Conservation (phyloP, 2,329 filamentous ascomycete genomes). For the Dactylellina drechsleri region DNA sequence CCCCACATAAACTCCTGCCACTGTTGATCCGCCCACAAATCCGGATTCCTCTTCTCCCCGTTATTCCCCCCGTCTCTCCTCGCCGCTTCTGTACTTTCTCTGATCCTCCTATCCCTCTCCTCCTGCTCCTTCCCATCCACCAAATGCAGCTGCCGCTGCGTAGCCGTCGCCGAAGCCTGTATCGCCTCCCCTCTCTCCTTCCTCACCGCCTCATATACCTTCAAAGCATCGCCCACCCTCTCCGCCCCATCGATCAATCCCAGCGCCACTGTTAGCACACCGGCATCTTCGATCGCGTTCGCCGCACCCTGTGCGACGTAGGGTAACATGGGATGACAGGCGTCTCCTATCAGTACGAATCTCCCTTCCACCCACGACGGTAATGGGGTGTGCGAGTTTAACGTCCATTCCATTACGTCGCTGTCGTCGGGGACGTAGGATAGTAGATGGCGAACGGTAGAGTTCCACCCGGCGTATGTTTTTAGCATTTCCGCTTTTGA, state of each 20-base stretch:
- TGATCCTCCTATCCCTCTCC: constrained; percentile 69
- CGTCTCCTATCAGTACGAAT: constrained; percentile 71
- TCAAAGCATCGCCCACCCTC: constrained; percentile 59
- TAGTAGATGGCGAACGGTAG: constrained; percentile 54
- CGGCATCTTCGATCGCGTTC: constrained; percentile 75
- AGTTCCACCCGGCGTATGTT: constrained; percentile 53
- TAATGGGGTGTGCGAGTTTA: constrained; percentile 70
- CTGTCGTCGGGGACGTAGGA: constrained; percentile 58
- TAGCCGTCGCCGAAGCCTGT: constrained; percentile 66
- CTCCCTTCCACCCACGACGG: constrained; percentile 70
- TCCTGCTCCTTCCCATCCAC: constrained; percentile 70
- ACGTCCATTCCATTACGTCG: constrained; percentile 73
- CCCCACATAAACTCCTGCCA: constrained; percentile 60
- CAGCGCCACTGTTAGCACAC: constrained; percentile 64
- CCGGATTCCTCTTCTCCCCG: constrained; percentile 56
- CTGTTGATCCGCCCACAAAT: constrained; percentile 58
- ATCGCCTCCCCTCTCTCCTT: constrained; percentile 64
- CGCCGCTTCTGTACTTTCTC: constrained; percentile 44
- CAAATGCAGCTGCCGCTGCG: constrained; percentile 69
- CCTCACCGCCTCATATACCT: constrained; percentile 68
- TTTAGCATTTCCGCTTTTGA: constrained; percentile 55
- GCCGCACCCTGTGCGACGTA: constrained; percentile 75
- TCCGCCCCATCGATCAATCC: constrained; percentile 4
- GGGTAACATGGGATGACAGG: constrained; percentile 75
- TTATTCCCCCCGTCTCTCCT: constrained; percentile 9